These are phyloP conservation scores for Aspergillus sp. DNA, from an alignment of 2,329 filamentous ascomycete genomes.

Conservation along the genomic window DNA sequence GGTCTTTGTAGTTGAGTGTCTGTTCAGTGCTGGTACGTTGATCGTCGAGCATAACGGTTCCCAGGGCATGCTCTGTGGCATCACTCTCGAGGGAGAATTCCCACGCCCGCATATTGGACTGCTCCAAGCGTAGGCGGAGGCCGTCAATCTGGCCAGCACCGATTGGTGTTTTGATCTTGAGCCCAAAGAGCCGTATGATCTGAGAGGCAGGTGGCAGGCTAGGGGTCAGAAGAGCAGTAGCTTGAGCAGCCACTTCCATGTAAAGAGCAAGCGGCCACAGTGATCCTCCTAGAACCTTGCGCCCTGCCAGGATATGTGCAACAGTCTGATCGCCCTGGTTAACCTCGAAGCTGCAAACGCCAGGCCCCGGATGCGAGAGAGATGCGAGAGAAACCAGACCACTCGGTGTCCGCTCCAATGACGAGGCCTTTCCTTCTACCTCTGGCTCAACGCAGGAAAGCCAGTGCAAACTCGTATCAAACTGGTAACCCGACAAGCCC, in stretches of 20 bases:
- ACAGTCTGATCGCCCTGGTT: background rate
- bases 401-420: background rate
- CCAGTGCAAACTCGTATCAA: conserved; percentile 5
- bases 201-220: background rate
- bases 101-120: background rate
- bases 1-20: background rate
- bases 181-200: background rate
- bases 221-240: background rate
- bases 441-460: background rate
- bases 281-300: background rate
- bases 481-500: conserved; percentile 1
- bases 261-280: conserved; percentile 12
- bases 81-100: conserved; percentile 4
- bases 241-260: background rate
- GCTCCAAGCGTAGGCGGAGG: background rate
- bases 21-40: background rate
- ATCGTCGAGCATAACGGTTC: background rate
- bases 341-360: background rate
- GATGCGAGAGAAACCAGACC: background rate
- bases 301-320: background rate
- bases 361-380: background rate
- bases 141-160: background rate
- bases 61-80: background rate
- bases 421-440: background rate
- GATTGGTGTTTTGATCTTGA: background rate